Base-by-base conservation (phyloP, 495 filamentous ascomycete genomes). In the Letharia lupina region DNA sequence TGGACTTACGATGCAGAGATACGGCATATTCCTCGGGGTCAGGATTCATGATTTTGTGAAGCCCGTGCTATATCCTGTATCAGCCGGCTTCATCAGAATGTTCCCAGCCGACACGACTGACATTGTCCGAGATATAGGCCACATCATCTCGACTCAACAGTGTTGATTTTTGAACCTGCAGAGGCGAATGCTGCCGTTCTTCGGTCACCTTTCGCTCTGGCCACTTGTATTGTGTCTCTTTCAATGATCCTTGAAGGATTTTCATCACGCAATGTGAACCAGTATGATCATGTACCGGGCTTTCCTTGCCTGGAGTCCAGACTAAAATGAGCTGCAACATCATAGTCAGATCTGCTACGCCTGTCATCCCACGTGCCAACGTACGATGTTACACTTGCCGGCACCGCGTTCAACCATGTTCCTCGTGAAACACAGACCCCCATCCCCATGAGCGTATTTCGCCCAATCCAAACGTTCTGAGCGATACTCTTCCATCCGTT, bases 361-460 rank as follows among this genome's bases (percentile, higher is more conserved):
- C 37, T 33, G 37, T 33, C 1, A 12, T 23, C 41, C 28, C 10
- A n/a, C 39, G 58, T 56, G 52, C 12, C n/a, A 50, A 73, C 84
- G 71, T 81, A 93, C 89, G 67, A 97, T 73, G 73, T 96, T 96
- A 74, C 89, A 88, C 73, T 93, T 96, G 37, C 91, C 92, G 72
- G 96, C 96, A 5, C 92, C 90, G 71, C 90, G 86, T 70, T 96
- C 90, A 28, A 96, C 91, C 40, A 96, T 80, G 70, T 97, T 97
- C 62, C 93, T 76, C 1, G 93, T 96, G 75, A 96, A 97, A 2
- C 80, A 80, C 67, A 85, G 80, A 58, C 77, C 84, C 44, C 74
- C 63, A 73, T 95, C 87, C 9, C 77, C 80, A 60, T 92, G 75
- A 12, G 89, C 90, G 74, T 87, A 96, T 64, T 73, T 75, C 28